Conservation (phyloP, 169 alveolate genomes). For the Cryptosporidium tyzzeri region DNA sequence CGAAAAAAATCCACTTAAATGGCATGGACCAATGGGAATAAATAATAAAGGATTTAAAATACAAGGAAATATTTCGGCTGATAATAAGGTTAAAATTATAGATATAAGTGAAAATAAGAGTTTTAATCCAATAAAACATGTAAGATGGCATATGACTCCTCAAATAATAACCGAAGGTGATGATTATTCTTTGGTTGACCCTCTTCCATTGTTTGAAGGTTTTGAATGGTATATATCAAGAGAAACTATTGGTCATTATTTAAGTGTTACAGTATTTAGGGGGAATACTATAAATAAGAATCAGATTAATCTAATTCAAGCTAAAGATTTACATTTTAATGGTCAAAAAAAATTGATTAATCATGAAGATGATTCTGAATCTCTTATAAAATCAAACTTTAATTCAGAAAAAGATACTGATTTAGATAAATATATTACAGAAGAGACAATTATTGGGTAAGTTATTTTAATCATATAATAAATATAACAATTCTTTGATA, state of each 20-base stretch:
- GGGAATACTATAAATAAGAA: conserved; percentile 14
- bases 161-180: conserved; percentile 23
- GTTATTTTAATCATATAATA: neutral
- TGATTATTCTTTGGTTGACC: conserved; percentile 14
- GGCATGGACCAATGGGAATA: conserved; percentile 14
- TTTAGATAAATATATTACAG: conserved; percentile 19
- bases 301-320: conserved; percentile 3
- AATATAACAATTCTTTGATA: neutral
- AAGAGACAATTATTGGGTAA: conserved; percentile 54
- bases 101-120: conserved; percentile 32
- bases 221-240: conserved; percentile 65
- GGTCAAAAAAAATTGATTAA: neutral
- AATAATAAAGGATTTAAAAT: conserved; percentile 8
- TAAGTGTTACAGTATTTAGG: conserved; percentile 20
- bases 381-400: neutral
- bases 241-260: conserved; percentile 58
- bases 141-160: conserved; percentile 42
- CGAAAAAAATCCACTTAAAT: conserved; percentile 2
- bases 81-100: conserved; percentile 25
- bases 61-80: conserved; percentile 70
- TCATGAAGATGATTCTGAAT: neutral
- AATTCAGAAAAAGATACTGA: conserved; percentile 15
- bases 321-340: conserved; percentile 69
- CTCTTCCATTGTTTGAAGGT: conserved; percentile 54
- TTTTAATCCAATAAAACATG: conserved; percentile 57